Conservation (phyloP, 2,329 filamentous ascomycete species). For the Monosporascus sp. region DNA sequence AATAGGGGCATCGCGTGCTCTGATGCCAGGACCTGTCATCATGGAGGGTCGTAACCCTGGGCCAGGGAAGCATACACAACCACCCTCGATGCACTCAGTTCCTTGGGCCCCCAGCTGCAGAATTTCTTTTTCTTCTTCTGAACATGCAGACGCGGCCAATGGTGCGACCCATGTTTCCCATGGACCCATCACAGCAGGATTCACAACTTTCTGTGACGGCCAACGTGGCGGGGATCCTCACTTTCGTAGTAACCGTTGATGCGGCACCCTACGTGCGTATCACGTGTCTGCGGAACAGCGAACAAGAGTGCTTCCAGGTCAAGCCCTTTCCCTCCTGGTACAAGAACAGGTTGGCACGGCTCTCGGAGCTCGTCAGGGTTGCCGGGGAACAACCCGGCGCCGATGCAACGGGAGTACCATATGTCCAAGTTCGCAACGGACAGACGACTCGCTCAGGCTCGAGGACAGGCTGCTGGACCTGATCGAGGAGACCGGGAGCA, state of each 20-base stretch:
- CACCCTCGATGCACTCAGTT: too few relatives aligned
- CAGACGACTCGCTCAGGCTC: constrained; percentile 32
- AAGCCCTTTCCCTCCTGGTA: constrained; percentile 44
- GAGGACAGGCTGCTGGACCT: constrained; percentile 39
- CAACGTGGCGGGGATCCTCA: too few relatives aligned
- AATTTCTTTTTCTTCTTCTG: too few relatives aligned
- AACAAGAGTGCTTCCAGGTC: constrained; percentile 41
- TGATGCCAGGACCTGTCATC: too few relatives aligned
- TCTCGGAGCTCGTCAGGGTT: constrained; percentile 34
- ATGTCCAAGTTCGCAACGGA: constrained; percentile 45
- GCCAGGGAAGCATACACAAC: too few relatives aligned
- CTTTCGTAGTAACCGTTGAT: too few relatives aligned
- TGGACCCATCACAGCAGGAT: constrained; percentile 28
- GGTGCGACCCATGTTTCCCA: constrained; percentile 2
- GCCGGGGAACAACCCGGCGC: constrained; percentile 20
- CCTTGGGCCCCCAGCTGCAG: too few relatives aligned
- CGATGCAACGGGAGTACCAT: constrained; percentile 33
- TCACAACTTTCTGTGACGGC: too few relatives aligned
- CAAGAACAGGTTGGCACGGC: constrained; percentile 42
- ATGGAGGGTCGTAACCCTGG: too few relatives aligned
- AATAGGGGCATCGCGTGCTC: constrained; percentile 8
- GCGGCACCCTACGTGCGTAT: constrained; percentile 41
- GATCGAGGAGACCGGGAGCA: constrained; percentile 36
- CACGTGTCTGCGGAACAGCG: constrained; percentile 39
- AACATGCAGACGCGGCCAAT: too few relatives aligned